Evolutionary conservation across 352 stramenopile species (phyloP).

Genomic region (Ophiocytium majus): DNA sequence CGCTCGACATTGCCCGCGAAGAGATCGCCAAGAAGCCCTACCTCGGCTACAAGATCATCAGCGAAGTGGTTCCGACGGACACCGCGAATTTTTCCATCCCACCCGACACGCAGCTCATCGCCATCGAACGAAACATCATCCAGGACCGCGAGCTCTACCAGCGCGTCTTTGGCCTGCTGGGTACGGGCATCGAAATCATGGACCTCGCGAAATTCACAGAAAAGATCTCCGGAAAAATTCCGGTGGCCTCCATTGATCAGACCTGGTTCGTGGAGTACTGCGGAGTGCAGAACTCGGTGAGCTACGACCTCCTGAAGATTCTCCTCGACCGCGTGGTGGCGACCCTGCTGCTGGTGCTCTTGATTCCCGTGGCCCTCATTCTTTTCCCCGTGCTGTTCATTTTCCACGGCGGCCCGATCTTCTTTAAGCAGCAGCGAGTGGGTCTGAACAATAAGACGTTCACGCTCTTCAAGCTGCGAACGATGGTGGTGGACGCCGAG

Average conservation of each 20-base stretch:
- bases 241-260: neutral
- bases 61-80: neutral
- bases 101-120: neutral
- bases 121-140: constrained; percentile 3
- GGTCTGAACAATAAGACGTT: neutral
- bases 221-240: constrained; percentile 12
- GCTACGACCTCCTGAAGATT: constrained; percentile 1
- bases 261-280: constrained; percentile 5
- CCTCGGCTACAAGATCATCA: constrained; percentile 8
- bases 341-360: neutral
- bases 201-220: constrained; percentile 5
- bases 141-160: neutral
- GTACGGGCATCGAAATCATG: constrained; percentile 1
- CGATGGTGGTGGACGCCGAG: constrained; percentile 5
- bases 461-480: neutral
- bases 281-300: neutral
- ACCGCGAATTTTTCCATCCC: no score
- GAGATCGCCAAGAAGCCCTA: neutral
- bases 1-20: neutral
- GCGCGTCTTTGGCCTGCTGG: neutral
- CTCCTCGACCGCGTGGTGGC: neutral
- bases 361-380: neutral
- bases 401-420: neutral
- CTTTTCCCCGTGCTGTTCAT: constrained; percentile 1
- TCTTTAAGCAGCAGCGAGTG: neutral